phyloP scores from a whole-genome alignment of 805 yeast genomes.

The Candida nemodendra region DNA sequence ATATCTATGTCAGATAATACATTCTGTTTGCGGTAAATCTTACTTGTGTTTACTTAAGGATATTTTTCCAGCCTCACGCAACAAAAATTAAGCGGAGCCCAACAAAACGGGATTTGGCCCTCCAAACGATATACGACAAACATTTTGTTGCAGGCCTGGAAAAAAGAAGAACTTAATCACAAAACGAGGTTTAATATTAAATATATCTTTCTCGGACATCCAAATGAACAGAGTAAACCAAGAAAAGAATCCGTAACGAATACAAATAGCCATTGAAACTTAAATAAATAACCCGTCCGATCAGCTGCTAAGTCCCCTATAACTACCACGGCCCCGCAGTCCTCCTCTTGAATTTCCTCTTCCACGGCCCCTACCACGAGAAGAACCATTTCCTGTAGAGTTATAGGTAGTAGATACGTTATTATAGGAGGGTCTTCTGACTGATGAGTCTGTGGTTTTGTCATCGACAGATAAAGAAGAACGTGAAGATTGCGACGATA shows the following conservation, averaged over 20 bases:
- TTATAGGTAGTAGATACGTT: slow-evolving; percentile 9
- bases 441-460: neutral
- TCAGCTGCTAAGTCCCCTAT: slow-evolving; percentile 4
- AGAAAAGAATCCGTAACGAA: neutral
- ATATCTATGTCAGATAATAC: no score
- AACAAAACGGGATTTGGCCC: no score
- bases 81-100: no score
- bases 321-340: slow-evolving; percentile 8
- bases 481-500: slow-evolving; percentile 5
- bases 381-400: slow-evolving; percentile 2
- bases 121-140: no score
- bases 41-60: no score
- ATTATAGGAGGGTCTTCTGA: slow-evolving; percentile 5
- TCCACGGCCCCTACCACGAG: slow-evolving; percentile 18
- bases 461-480: neutral
- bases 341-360: slow-evolving; percentile 14
- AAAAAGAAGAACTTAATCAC: no score
- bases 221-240: no score
- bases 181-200: no score
- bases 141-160: no score
- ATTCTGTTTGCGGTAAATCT: no score
- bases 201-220: no score
- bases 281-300: neutral
- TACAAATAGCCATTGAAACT: neutral
- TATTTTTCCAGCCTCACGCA: no score